Evolutionary conservation across 2,329 filamentous ascomycete genomes (phyloP), one percentile per base, ranked within the genome.

Genomic region (Beauveria bassiana): DNA sequence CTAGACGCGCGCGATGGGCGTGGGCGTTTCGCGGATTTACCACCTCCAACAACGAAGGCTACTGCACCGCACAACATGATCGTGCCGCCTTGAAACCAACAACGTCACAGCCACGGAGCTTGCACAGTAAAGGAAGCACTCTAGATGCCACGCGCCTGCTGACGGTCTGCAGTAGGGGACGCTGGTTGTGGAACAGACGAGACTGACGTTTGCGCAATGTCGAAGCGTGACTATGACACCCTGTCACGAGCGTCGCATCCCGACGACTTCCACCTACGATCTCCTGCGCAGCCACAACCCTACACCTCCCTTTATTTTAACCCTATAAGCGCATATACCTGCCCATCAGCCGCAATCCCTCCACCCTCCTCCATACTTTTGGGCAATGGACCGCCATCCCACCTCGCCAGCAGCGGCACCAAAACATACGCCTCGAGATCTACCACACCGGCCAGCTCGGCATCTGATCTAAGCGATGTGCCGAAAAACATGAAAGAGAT

Each of bases 401-500:
- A 46, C 18, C 42, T 45, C 20, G 26, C 45, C 38, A 40, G 22
- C 42, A 18, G 16, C 24, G 38, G 34, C n/a, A 14, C 31, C 22
- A 50, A 51, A 24, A 22, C 34, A 22, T 31, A 18, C 18, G 18
- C 12, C 7, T 46, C 53, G 3, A 57, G 34, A 24, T 38, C 46
- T 16, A 24, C 9, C 12, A 34, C 51, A 43, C 53, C 45, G 14
- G 24, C 51, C 50, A 61, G 62, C 50, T 61, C 47, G 7, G 40
- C 4, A 26, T 31, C 47, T 8, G 28, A 31, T 42, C 54, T 49
- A 16, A 46, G 16, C 20, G 61, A 62, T 28, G 26, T 26, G 20
- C 22, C 42, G 3, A 22, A 46, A 9, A 54, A 9, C 12, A 46
- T 52, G 53, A 64, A 42, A 56, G 53, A 40, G 5, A 68, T 70